Base-by-base conservation (phyloP, 352 stramenopile species). In the Phytopythium montanum region DNA sequence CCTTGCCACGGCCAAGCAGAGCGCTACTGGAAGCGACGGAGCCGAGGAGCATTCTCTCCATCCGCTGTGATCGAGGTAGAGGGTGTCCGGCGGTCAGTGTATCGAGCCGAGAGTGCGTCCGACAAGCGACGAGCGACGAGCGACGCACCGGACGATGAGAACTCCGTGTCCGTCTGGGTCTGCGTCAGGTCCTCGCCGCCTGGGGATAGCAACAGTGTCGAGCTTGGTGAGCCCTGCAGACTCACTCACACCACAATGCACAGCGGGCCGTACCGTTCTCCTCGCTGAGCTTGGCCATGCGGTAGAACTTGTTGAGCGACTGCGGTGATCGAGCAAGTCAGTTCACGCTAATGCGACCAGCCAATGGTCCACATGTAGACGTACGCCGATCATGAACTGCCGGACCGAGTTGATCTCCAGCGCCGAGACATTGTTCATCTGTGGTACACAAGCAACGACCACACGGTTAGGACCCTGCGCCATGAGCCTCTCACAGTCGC, bases 341-440 rank as follows among this genome's bases (percentile, higher is more conserved):
- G 21, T 50, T 23, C 14, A 13, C 21, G 14, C 29, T 19, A 19
- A 29, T 19, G 49, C 13, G 16, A 42, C 13, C 36, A 61, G n/a
- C 3, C 39, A 28, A 13, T 14, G 21, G 13, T 54, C 19, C 4
- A 53, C 18, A 21, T 7, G 16, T 6, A n/a, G 44, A 68, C 74
- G 62, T 72, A 94, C 85, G 28, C 78, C 76, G 26, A 88, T 78
- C 82, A 96, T 93, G 46, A 96, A 89, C 62, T 92, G 75, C n/a
- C 85, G 85, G 31, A 96, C 83, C 12, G 84, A 91, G 59, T 86
- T 94, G 70, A 96, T 90, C 63, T 96, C 87, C 13, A 96, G 73
- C 21, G 84, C 85, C 0, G 79, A 76, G 28, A 94, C 85, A 56
- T 94, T 94, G 78, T 94, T 96, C 84, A 96, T 90, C 72, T 94